These are phyloP conservation scores for Globisporangium spinosum DNA, from an alignment of 352 stramenopile genomes.

Conservation along the genomic window DNA sequence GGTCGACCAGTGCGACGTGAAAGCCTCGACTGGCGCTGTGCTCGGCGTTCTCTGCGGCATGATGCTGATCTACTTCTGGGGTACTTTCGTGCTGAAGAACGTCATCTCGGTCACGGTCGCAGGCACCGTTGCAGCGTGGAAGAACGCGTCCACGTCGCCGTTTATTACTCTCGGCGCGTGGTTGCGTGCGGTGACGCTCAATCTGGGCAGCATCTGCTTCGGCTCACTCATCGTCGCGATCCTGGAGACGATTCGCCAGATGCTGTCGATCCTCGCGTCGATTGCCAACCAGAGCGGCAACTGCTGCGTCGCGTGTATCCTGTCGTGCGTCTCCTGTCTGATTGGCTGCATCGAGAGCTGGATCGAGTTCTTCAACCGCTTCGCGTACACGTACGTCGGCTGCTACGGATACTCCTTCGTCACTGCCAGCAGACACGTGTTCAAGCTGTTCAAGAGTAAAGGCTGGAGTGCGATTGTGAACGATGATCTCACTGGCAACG, in stretches of 20 bases:
- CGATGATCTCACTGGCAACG: slow-evolving; percentile 81
- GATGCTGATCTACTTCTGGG: slow-evolving; percentile 93
- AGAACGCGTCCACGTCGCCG: slow-evolving; percentile 62
- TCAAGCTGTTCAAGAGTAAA: slow-evolving; percentile 73
- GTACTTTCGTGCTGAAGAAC: slow-evolving; percentile 82
- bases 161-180: slow-evolving; percentile 78
- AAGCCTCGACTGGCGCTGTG: slow-evolving; percentile 40
- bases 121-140: slow-evolving; percentile 90
- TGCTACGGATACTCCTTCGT: slow-evolving; percentile 87
- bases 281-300: slow-evolving; percentile 62
- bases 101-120: slow-evolving; percentile 87
- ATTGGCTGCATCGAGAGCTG: slow-evolving; percentile 77
- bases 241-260: slow-evolving; percentile 72
- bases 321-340: slow-evolving; percentile 69
- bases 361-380: slow-evolving; percentile 90
- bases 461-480: slow-evolving; percentile 89
- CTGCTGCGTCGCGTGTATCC: slow-evolving; percentile 66
- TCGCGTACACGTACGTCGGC: slow-evolving; percentile 86
- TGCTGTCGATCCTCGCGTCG: slow-evolving; percentile 64
- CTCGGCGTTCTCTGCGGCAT: slow-evolving; percentile 83
- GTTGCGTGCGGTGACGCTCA: slow-evolving; percentile 80
- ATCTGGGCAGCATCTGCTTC: slow-evolving; percentile 92
- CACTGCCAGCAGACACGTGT: slow-evolving; percentile 68
- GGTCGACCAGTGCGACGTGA: slow-evolving; percentile 41
- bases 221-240: slow-evolving; percentile 90